Evolutionary conservation across 2,329 filamentous ascomycete species (phyloP).

Genomic region (Colletotrichum liaoningense): DNA sequence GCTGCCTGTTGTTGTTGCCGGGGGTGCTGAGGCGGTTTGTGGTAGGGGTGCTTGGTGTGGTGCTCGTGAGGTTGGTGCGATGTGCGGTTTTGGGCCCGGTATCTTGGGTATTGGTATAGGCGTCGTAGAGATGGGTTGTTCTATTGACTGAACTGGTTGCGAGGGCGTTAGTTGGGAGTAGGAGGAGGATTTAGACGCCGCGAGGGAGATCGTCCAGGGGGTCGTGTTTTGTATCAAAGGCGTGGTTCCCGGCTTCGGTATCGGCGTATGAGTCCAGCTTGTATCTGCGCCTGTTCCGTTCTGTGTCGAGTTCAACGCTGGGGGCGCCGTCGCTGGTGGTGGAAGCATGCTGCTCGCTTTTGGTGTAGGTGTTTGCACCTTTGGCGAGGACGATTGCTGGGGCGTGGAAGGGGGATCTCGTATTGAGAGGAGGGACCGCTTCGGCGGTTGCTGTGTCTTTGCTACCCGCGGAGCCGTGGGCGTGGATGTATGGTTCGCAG

Average conservation of each 20-base stretch:
- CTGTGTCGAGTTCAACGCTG: not conserved
- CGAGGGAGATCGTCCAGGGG: slow-evolving; percentile 5
- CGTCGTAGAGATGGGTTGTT: not conserved
- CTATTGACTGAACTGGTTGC: not conserved
- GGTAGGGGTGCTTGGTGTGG: not conserved
- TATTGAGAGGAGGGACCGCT: slow-evolving; percentile 18
- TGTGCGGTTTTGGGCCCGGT: not conserved
- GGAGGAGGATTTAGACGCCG: not conserved
- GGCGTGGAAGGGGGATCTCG: slow-evolving; percentile 1
- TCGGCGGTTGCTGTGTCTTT: not conserved
- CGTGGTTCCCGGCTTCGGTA: slow-evolving; percentile 18
- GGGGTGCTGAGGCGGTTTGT: not conserved
- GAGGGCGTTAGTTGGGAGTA: not conserved
- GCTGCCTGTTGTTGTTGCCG: not conserved
- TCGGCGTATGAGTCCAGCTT: not conserved
- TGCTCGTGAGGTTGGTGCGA: not conserved
- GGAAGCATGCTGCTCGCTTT: not conserved
- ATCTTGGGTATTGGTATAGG: not conserved
- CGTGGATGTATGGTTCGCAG: not conserved
- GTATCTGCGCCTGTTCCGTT: not conserved
- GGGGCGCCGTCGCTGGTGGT: not conserved
- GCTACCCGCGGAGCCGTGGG: not conserved
- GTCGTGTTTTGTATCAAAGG: slow-evolving; percentile 6
- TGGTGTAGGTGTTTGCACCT: not conserved
- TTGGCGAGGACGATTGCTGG: not conserved